Base-by-base conservation (phyloP, 2,329 filamentous ascomycete genomes). In the Ceratocystis destructans region DNA sequence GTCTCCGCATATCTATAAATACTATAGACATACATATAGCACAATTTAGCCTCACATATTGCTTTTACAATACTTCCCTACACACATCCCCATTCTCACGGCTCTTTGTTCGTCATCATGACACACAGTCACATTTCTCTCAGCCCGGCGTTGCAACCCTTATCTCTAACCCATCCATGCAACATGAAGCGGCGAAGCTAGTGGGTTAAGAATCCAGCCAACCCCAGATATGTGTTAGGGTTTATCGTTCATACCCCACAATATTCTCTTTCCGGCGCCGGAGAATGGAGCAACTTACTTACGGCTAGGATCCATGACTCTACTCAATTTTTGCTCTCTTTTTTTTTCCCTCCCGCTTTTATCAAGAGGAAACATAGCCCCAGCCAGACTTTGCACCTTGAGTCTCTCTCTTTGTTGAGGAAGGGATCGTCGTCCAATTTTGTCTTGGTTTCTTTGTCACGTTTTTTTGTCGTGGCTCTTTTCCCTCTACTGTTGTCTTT, bases 341-440 rank as follows among this genome's bases (percentile, higher is more conserved):
- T 25, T 66, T 69, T 66, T 64, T 65, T 61, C 48, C 28, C 31
- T 22, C 55, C 31, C 41, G 64, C 65, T 48, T 63, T 53, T 53
- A 53, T 53, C 48, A 68, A 61, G 66, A 66, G 64, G 46, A 25
- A 20, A 31, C 31, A 20, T 45, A 44, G n/a, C 59, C 68, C 50
- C 64, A 41, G 67, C 31, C 48, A 57, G 28, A 46, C n/a, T 20
- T 5, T 48, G 46, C 31, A 28, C 8, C 10, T 31, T 10, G 22
- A 1, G 20, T 44, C 65, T 62, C 46, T 65, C 62, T 46, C 62
- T 67, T 64, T 67, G 31, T 25, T 37, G 55, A 15, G 15, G 28
- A 59, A 31, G 31, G 28, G 55, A 33, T 53, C 48, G 15, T 53
- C 8, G 22, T 53, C 48, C 20, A 53, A 25, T 41, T 41, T 12